A percentile compares a stretch with the other conserved stretches of the same genome.
These are phyloP conservation scores for Mercurialis annua DNA, from an alignment of 345 rosid genomes.

Conservation along the genomic window DNA sequence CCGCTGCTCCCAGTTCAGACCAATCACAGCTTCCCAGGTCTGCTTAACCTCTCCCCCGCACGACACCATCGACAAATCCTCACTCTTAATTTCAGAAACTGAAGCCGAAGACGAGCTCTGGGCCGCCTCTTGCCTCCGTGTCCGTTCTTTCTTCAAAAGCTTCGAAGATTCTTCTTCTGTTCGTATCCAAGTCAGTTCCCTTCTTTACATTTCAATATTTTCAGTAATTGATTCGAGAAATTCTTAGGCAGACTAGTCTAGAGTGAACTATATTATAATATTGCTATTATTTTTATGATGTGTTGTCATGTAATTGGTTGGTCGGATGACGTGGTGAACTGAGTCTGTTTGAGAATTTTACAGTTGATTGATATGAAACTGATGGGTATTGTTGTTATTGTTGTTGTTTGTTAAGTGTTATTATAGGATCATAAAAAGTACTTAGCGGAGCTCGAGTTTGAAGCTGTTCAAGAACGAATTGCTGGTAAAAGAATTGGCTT, in stretches of 20 bases:
- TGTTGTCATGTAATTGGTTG: too few species aligned
- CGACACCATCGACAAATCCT: slow-evolving; percentile 50
- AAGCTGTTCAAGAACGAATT: slow-evolving; percentile 76
- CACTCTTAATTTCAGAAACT: slow-evolving; percentile 51
- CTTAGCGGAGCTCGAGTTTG: slow-evolving; percentile 87
- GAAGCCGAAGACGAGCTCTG: slow-evolving; percentile 65
- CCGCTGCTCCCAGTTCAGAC: slow-evolving; percentile 25
- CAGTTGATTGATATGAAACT: too few species aligned
- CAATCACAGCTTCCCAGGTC: slow-evolving; percentile 28
- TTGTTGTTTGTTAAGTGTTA: slow-evolving; percentile 53
- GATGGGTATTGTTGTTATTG: slow-evolving; percentile 29
- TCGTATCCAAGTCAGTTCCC: slow-evolving; percentile 58
- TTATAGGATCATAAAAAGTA: slow-evolving; percentile 78
- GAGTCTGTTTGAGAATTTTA: too few species aligned
- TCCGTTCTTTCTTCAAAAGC: slow-evolving; percentile 64
- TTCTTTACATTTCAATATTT: too few species aligned
- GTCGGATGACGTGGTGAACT: too few species aligned
- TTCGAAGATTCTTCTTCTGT: slow-evolving; percentile 40
- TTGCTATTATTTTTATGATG: too few species aligned
- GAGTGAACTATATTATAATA: too few species aligned
- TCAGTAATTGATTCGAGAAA: too few species aligned
- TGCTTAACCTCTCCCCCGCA: slow-evolving; percentile 42
- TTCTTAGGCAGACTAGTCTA: too few species aligned
- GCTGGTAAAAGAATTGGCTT: slow-evolving; percentile 71
- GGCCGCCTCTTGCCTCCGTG: slow-evolving; percentile 88